These are phyloP conservation scores for Mimosa bimucronata DNA, from an alignment of 306 rosid genomes.

Conservation along the genomic window DNA sequence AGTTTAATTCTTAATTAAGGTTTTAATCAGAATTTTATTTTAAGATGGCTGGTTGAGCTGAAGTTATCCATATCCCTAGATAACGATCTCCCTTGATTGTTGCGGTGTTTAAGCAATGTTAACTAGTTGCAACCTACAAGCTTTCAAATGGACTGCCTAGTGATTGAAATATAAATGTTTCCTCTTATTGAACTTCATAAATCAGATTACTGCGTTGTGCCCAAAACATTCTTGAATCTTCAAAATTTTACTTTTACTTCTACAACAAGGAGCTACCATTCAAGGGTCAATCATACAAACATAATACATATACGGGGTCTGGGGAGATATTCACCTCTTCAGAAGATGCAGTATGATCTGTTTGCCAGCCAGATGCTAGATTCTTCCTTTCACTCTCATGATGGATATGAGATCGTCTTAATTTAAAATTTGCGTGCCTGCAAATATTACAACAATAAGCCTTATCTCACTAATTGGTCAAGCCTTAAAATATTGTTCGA, in stretches of 20 bases:
- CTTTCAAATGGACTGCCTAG: background rate
- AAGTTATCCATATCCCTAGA: background rate
- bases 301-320: background rate
- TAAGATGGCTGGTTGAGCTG: background rate
- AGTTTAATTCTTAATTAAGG: background rate
- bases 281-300: background rate
- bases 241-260: background rate
- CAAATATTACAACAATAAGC: background rate
- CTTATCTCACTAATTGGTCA: background rate
- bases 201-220: background rate
- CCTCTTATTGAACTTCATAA: background rate
- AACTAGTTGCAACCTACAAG: background rate
- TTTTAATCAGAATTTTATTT: background rate
- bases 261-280: background rate
- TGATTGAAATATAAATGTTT: background rate
- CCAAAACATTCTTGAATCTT: background rate
- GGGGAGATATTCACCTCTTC: slow-evolving; percentile 45
- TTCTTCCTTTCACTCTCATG: slow-evolving; percentile 48
- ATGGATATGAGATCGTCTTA: slow-evolving; percentile 56
- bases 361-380: slow-evolving; percentile 37
- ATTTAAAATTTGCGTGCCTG: slow-evolving; percentile 67
- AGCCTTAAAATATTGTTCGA: slow-evolving; percentile 45
- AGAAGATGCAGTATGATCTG: slow-evolving; percentile 46
- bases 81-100: background rate
- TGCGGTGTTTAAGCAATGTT: background rate